Evolutionary conservation across 306 rosid genomes (phyloP), one percentile per base, ranked within the genome.

Genomic region (Corylus avellana): DNA sequence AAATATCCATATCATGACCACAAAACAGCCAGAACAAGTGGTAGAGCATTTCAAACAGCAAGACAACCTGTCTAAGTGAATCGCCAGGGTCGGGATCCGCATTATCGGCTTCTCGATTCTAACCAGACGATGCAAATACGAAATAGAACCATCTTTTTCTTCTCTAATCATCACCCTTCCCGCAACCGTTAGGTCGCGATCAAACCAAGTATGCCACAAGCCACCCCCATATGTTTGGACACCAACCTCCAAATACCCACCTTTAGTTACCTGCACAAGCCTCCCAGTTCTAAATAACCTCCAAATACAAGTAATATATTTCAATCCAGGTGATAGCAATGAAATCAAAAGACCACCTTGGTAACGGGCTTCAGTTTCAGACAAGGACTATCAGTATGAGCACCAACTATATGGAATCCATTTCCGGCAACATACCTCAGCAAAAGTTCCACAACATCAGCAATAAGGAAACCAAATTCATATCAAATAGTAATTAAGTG

Each of bases 181-280:
- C 0, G 98, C 98, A 56, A 91, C 81, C 0, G 97, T 87, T 85
- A 93, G 82, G 82, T 93, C 98, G 25, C 98, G 90, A 50, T 93
- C 98, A 35, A 93, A 93, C 98, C 98, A 93, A 1, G 98, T 91
- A 83, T 90, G 95, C 98, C 95, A 93, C 85, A 93, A 78, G 58
- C 97, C 98, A 79, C 92, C 85, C 12, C 97, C 98, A 77, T 93
- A 91, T 18, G 89, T 82, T 81, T 93, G 98, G 77, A 93, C 95
- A 61, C 97, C 97, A 79, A 93, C 95, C 86, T 93, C 95, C 90
- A 91, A 89, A 84, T 73, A 90, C 56, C 95, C 97, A 58, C 83
- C 89, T 79, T 87, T 91, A 61, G 80, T 81, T 76, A 93, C 92
- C 97, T 93, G 75, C 84, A 74, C 20, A 57, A 25, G 25, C 35